phyloP scores from a whole-genome alignment of 179 eudicot genomes.

The Beta lomatogona region DNA sequence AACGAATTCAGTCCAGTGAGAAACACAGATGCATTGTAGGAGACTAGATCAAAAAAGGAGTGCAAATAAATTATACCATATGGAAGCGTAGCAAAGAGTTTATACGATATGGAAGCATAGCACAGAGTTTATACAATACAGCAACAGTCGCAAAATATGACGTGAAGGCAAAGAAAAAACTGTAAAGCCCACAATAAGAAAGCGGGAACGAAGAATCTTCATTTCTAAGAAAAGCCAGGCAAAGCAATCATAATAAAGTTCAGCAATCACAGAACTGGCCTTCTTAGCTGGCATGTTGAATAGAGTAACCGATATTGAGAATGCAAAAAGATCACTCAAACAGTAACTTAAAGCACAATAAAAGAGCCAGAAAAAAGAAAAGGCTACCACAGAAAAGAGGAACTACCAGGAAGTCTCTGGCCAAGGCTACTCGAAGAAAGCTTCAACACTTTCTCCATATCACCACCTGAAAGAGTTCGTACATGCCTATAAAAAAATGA shows the following conservation, averaged over 20 bases:
- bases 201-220: neutral
- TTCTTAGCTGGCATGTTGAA: neutral
- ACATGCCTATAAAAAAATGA: conserved; percentile 58
- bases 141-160: neutral
- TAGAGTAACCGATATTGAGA: neutral
- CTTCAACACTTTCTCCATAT: conserved; percentile 66
- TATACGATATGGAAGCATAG: neutral
- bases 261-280: neutral
- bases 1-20: neutral
- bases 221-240: neutral
- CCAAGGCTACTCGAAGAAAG: conserved; percentile 47
- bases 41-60: neutral
- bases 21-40: neutral
- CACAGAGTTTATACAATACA: neutral
- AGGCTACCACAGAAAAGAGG: conserved; percentile 5
- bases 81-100: neutral
- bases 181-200: neutral
- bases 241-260: neutral
- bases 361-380: neutral
- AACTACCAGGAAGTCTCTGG: conserved; percentile 73
- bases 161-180: neutral
- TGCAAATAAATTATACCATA: neutral
- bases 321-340: neutral
- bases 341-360: neutral
- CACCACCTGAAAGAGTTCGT: conserved; percentile 73